Conservation (phyloP, 345 rosid genomes). For the Citrus unshiu region DNA sequence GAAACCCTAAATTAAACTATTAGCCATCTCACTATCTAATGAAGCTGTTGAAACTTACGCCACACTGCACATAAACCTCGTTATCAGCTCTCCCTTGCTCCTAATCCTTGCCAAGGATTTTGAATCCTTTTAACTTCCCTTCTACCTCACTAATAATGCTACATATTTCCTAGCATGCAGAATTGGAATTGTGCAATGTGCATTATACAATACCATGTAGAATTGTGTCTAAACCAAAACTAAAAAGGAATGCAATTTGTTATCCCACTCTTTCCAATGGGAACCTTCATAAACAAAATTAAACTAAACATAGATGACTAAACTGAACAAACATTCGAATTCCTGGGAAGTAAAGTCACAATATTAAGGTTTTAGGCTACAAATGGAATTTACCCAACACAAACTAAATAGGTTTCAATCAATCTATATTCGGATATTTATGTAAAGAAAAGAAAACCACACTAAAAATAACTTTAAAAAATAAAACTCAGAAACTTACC, state of each 20-base stretch:
- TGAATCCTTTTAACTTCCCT: background rate
- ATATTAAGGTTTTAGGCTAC: background rate
- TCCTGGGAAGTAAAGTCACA: background rate
- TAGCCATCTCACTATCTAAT: background rate
- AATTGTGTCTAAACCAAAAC: background rate
- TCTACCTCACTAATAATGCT: background rate
- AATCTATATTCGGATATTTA: background rate
- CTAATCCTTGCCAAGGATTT: background rate
- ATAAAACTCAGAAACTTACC: slow-evolving; percentile 36
- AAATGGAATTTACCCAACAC: background rate
- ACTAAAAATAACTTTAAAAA: background rate
- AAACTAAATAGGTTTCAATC: background rate
- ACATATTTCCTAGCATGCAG: background rate
- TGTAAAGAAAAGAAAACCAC: background rate
- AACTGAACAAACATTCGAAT: background rate
- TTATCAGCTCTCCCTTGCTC: background rate
- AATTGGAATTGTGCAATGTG: background rate
- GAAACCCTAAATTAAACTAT: background rate
- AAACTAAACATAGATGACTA: background rate
- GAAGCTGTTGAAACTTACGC: background rate
- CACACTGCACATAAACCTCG: background rate
- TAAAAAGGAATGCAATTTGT: background rate
- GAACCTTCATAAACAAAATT: background rate
- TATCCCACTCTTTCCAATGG: background rate
- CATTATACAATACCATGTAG: background rate